A percentile compares a stretch with the other conserved stretches of the same genome.
These are phyloP conservation scores for Eucalyptus sp. DNA, from an alignment of 345 rosid species.

Conservation along the genomic window DNA sequence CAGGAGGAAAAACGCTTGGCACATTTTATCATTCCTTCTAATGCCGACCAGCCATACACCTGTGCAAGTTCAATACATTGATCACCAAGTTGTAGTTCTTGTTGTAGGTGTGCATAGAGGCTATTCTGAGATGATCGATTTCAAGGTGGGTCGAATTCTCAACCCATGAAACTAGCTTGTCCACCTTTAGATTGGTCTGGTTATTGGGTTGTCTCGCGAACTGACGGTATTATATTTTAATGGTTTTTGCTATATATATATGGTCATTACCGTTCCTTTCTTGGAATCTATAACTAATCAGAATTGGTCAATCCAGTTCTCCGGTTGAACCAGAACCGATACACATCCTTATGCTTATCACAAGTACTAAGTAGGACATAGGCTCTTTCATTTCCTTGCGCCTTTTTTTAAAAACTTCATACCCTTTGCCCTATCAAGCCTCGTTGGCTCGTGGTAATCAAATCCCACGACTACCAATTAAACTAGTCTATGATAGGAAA, in stretches of 20 bases:
- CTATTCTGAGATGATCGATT: not conserved
- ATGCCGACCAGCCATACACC: not conserved
- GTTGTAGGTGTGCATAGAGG: accelerated
- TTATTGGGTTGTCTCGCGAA: no score
- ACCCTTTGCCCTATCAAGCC: not conserved
- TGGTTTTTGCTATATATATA: no score
- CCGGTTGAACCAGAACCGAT: accelerated
- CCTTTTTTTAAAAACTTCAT: not conserved
- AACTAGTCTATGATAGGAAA: not conserved
- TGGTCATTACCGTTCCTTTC: no score
- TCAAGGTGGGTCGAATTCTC: no score
- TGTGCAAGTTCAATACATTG: not conserved
- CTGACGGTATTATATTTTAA: no score
- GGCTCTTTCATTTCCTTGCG: not conserved
- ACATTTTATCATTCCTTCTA: not conserved
- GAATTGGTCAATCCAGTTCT: no score
- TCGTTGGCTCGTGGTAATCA: not conserved
- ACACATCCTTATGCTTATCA: no score
- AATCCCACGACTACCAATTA: not conserved
- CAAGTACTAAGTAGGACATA: not conserved
- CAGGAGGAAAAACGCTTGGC: not conserved
- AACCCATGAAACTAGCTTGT: no score
- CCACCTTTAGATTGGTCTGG: no score
- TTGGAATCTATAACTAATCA: no score
- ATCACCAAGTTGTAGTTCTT: not conserved